Conservation (phyloP, 768 basidiomycete species). For the Polyporus arcularius region DNA sequence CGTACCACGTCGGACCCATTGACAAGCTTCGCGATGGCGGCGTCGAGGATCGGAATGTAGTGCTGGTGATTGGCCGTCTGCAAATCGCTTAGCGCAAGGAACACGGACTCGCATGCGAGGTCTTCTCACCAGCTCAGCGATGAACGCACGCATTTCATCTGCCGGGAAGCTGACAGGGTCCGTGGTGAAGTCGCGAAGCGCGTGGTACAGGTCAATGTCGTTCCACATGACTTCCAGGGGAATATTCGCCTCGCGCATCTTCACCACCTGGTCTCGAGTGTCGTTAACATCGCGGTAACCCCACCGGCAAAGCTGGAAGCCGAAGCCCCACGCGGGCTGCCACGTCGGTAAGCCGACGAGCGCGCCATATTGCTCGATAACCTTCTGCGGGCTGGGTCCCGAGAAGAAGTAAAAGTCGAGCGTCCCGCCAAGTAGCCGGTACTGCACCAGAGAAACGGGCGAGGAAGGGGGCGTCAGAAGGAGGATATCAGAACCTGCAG, state of each 20-base stretch:
- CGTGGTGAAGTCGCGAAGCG: constrained; percentile 66
- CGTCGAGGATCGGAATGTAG: constrained; percentile 73
- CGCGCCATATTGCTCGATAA: constrained; percentile 70
- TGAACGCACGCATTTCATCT: constrained; percentile 55
- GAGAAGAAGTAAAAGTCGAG: constrained; percentile 79
- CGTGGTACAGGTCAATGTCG: constrained; percentile 74
- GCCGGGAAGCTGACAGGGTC: constrained; percentile 65
- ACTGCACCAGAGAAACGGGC: constrained; percentile 64
- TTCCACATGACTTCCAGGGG: constrained; percentile 88
- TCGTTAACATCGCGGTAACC: constrained; percentile 56
- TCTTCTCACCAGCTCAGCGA: constrained; percentile 52
- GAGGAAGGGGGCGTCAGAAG: constrained; percentile 59
- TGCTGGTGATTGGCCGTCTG: constrained; percentile 50
- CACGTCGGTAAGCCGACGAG: constrained; percentile 69
- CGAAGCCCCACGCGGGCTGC: constrained; percentile 77
- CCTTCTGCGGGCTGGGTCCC: constrained; percentile 49
- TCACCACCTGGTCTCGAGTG: constrained; percentile 52
- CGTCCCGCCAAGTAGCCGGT: constrained; percentile 72
- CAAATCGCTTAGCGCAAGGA: not conserved
- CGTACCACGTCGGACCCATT: constrained; percentile 66
- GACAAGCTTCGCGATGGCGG: constrained; percentile 54
- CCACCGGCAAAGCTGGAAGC: constrained; percentile 75
- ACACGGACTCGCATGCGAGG: not conserved
- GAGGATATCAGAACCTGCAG: constrained; percentile 71
- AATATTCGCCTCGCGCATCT: constrained; percentile 67